phyloP scores from a whole-genome alignment of 345 rosid species.

The Iberis pinnata region DNA sequence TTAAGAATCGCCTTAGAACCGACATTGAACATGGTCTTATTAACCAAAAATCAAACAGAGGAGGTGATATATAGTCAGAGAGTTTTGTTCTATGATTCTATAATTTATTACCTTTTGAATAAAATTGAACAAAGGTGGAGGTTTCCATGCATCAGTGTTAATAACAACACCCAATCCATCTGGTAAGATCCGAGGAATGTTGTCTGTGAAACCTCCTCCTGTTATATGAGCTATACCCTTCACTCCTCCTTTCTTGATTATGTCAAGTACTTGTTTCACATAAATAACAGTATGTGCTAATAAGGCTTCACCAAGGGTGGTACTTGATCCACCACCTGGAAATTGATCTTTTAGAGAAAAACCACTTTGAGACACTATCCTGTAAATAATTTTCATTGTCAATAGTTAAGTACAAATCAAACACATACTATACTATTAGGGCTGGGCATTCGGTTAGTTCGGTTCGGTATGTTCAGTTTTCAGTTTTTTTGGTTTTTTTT shows the following conservation, averaged over 20 bases:
- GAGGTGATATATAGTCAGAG: too few relatives aligned
- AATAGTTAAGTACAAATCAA: too few relatives aligned
- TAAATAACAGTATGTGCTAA: conserved; percentile 92
- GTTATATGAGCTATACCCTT: conserved; percentile 89
- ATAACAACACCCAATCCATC: conserved; percentile 72
- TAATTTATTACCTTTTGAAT: conserved; percentile 60
- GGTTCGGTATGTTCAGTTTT: too few relatives aligned
- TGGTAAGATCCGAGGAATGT: conserved; percentile 80
- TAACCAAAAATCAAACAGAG: too few relatives aligned
- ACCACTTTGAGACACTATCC: conserved; percentile 65
- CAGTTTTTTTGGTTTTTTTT: too few relatives aligned
- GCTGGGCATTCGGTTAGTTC: too few relatives aligned
- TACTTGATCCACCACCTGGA: conserved; percentile 62
- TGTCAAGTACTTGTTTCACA: conserved; percentile 84
- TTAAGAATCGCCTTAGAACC: too few relatives aligned
- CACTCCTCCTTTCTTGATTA: conserved; percentile 73
- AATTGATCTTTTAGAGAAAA: conserved; percentile 57
- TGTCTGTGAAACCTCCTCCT: conserved; percentile 92
- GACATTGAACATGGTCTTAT: too few relatives aligned
- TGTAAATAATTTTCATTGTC: conserved; percentile 24
- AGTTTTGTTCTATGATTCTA: neutral
- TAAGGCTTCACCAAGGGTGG: conserved; percentile 68
- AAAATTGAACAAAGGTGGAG: conserved; percentile 74
- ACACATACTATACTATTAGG: too few relatives aligned
- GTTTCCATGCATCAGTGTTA: conserved; percentile 57